Evolutionary conservation across 192 early-diverging fungal genomes (phyloP).

Genomic region (Phlyctochytrium arcticum): DNA sequence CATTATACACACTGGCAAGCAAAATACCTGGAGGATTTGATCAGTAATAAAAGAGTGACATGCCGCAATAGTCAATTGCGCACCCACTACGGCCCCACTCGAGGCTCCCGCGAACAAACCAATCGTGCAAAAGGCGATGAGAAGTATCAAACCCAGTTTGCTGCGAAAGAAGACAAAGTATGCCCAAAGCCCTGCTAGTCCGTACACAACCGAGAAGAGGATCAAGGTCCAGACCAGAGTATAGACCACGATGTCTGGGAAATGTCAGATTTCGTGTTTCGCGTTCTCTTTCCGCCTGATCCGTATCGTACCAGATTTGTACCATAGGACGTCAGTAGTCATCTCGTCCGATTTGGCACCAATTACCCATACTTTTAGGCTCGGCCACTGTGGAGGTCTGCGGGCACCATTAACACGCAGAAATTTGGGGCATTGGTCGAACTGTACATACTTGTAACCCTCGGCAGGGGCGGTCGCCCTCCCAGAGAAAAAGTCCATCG

Average conservation of each 20-base stretch:
- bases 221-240: slow-evolving; percentile 62
- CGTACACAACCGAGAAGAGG: slow-evolving; percentile 53
- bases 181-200: slow-evolving; percentile 55
- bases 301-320: slow-evolving; percentile 14
- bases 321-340: slow-evolving; percentile 19
- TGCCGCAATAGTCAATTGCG: background rate
- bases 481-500: slow-evolving; percentile 20
- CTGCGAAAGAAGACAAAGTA: slow-evolving; percentile 48
- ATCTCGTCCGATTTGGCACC: slow-evolving; percentile 6
- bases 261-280: background rate
- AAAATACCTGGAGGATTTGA: slow-evolving; percentile 43
- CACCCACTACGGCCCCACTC: slow-evolving; percentile 45
- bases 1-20: slow-evolving; percentile 54
- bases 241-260: slow-evolving; percentile 55
- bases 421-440: background rate
- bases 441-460: slow-evolving; percentile 7
- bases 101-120: slow-evolving; percentile 39
- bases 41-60: background rate
- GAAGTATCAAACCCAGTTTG: slow-evolving; percentile 28
- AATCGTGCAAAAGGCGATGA: slow-evolving; percentile 34
- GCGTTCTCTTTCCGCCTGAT: background rate
- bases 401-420: background rate
- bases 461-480: slow-evolving; percentile 6
- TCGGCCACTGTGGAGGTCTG: slow-evolving; percentile 22
- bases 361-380: slow-evolving; percentile 10